phyloP scores from a whole-genome alignment of 768 basidiomycete species.

The Lactifluus pinguis region DNA sequence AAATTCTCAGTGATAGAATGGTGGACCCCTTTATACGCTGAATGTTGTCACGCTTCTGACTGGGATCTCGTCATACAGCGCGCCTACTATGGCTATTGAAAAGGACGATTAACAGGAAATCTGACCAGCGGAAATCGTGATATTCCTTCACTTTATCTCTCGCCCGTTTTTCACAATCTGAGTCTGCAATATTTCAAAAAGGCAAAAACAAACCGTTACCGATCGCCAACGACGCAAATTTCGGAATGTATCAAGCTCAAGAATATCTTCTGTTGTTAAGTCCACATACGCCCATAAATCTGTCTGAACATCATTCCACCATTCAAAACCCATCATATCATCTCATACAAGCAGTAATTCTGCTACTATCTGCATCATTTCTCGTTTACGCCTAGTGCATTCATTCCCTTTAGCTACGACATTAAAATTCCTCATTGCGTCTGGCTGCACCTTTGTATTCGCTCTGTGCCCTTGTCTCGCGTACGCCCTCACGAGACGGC shows the following conservation, averaged over 20 bases:
- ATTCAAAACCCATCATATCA: slow-evolving; percentile 13
- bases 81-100: slow-evolving; percentile 45
- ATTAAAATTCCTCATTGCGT: slow-evolving; percentile 3
- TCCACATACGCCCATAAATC: slow-evolving; percentile 11
- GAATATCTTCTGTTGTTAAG: slow-evolving; percentile 13
- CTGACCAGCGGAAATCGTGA: slow-evolving; percentile 13
- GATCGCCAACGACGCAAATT: slow-evolving; percentile 4
- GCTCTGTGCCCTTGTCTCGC: slow-evolving; percentile 2
- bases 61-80: slow-evolving; percentile 33
- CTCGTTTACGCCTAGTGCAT: slow-evolving; percentile 9
- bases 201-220: background rate
- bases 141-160: slow-evolving; percentile 15
- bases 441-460: slow-evolving; percentile 5
- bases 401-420: background rate
- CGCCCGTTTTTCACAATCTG: slow-evolving; percentile 2
- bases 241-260: slow-evolving; percentile 15
- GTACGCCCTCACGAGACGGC: background rate
- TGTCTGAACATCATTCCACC: slow-evolving; percentile 7
- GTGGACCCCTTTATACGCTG: slow-evolving; percentile 23
- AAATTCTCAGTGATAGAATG: slow-evolving; percentile 47
- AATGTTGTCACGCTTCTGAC: background rate
- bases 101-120: background rate
- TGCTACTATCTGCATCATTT: slow-evolving; percentile 17
- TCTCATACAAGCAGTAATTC: slow-evolving; percentile 15
- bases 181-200: slow-evolving; percentile 16